Percentiles rank a stretch among this genome's conserved stretches.
These are phyloP conservation scores for Amanita inopinata DNA, from an alignment of 768 basidiomycete genomes.

Conservation along the genomic window DNA sequence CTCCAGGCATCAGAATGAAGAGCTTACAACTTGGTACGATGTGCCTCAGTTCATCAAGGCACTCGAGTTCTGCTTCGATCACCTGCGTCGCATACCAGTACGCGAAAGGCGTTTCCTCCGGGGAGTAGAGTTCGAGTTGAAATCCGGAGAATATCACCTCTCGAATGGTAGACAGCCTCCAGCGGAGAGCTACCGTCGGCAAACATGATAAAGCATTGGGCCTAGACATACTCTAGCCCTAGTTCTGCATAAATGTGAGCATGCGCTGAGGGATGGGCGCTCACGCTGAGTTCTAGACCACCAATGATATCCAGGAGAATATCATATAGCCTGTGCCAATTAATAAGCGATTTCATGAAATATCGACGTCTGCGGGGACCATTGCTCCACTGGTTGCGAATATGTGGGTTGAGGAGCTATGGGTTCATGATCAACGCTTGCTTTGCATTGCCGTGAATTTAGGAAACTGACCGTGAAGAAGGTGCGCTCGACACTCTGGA, in stretches of 20 bases:
- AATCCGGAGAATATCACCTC: slow-evolving; percentile 71
- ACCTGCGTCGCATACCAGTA: slow-evolving; percentile 66
- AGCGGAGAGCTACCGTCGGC: slow-evolving; percentile 40
- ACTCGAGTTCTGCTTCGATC: slow-evolving; percentile 44
- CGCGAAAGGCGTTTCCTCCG: slow-evolving; percentile 60
- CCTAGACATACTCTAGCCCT: slow-evolving; percentile 21
- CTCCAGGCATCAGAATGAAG: background rate
- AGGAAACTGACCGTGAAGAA: slow-evolving; percentile 29
- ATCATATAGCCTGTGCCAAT: slow-evolving; percentile 62
- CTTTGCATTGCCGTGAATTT: background rate
- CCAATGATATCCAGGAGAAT: slow-evolving; percentile 24
- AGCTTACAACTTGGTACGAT: slow-evolving; percentile 29
- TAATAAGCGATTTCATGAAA: slow-evolving; percentile 50
- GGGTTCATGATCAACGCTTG: slow-evolving; percentile 5
- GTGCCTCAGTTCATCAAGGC: slow-evolving; percentile 37
- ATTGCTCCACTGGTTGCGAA: slow-evolving; percentile 59
- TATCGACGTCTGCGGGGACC: slow-evolving; percentile 56
- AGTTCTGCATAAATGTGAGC: background rate
- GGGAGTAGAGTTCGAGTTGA: slow-evolving; percentile 63
- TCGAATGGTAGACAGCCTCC: slow-evolving; percentile 49
- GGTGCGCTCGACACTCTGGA: slow-evolving; percentile 30
- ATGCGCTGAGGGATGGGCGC: slow-evolving; percentile 4
- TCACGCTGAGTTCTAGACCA: slow-evolving; percentile 22
- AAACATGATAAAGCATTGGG: slow-evolving; percentile 30
- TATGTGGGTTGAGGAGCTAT: slow-evolving; percentile 49